These are phyloP conservation scores for Boeremia exigua DNA, from an alignment of 2,329 filamentous ascomycete species.

Conservation along the genomic window DNA sequence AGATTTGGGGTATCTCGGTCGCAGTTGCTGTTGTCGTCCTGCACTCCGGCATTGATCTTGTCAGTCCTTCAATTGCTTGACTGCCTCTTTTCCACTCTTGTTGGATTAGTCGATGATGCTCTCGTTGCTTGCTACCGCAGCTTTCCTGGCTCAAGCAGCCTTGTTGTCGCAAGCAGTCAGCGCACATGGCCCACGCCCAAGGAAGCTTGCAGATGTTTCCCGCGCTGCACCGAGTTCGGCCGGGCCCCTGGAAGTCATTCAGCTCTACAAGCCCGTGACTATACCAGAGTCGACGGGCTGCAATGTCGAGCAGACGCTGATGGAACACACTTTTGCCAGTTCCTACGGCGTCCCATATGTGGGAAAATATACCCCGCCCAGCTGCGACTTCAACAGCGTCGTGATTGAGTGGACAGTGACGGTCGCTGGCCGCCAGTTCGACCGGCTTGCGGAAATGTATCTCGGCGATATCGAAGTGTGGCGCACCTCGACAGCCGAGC, in stretches of 20 bases:
- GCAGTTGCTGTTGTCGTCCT: not conserved
- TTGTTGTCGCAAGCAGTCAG: not conserved
- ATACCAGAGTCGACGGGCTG: not conserved
- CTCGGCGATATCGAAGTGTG: no score
- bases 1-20: not conserved
- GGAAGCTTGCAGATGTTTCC: not conserved
- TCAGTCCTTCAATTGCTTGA: not conserved
- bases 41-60: not conserved
- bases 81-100: not conserved
- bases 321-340: constrained; percentile 5
- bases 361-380: no score
- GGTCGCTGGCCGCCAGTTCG: no score
- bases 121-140: not conserved
- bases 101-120: not conserved
- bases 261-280: constrained; percentile 5
- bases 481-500: no score
- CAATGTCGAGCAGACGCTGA: not conserved
- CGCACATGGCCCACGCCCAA: not conserved
- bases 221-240: not conserved
- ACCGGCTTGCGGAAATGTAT: no score
- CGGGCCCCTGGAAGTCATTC: constrained; percentile 2
- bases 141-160: not conserved
- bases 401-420: no score
- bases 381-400: no score
- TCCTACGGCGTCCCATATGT: constrained; percentile 5